Conservation (phyloP, 2,329 filamentous ascomycete species). For the Colletotrichum coccodes region DNA sequence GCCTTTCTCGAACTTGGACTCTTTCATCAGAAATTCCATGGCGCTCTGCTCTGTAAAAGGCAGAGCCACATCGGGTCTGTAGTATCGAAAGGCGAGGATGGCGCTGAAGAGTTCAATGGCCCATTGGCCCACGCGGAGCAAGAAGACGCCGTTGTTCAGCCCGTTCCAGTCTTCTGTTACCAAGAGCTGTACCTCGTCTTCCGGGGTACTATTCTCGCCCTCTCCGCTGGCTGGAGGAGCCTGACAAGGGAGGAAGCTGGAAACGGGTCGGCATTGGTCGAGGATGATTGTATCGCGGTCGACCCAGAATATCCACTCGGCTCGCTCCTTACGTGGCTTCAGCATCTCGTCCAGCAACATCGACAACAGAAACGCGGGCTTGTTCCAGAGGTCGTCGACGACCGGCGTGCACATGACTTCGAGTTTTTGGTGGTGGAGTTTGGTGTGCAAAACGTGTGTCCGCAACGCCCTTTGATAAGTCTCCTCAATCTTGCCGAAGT, state of each 20-base stretch:
- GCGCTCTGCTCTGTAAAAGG: slow-evolving; percentile 34
- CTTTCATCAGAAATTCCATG: slow-evolving; percentile 32
- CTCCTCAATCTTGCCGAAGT: slow-evolving; percentile 8
- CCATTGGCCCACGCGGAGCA: slow-evolving; percentile 32
- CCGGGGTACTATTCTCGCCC: background rate
- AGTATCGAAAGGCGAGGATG: slow-evolving; percentile 33
- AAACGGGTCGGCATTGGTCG: slow-evolving; percentile 29
- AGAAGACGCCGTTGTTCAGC: slow-evolving; percentile 36
- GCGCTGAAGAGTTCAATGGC: slow-evolving; percentile 34
- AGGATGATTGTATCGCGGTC: slow-evolving; percentile 37
- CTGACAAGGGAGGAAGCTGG: slow-evolving; percentile 25
- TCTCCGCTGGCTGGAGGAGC: background rate
- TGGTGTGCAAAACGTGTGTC: slow-evolving; percentile 47
- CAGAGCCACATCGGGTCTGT: slow-evolving; percentile 27
- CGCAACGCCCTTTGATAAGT: slow-evolving; percentile 40
- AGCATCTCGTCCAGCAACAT: slow-evolving; percentile 37
- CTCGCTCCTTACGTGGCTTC: slow-evolving; percentile 26
- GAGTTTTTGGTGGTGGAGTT: slow-evolving; percentile 42
- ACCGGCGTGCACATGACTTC: slow-evolving; percentile 44
- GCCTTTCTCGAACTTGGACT: slow-evolving; percentile 17
- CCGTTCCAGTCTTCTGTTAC: slow-evolving; percentile 33
- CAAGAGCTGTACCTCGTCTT: slow-evolving; percentile 18
- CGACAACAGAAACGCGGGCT: slow-evolving; percentile 49
- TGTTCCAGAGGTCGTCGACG: slow-evolving; percentile 47
- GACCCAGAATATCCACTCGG: slow-evolving; percentile 36